Conservation (phyloP, 2,329 filamentous ascomycete species). For the Cyphellophora attinorum region DNA sequence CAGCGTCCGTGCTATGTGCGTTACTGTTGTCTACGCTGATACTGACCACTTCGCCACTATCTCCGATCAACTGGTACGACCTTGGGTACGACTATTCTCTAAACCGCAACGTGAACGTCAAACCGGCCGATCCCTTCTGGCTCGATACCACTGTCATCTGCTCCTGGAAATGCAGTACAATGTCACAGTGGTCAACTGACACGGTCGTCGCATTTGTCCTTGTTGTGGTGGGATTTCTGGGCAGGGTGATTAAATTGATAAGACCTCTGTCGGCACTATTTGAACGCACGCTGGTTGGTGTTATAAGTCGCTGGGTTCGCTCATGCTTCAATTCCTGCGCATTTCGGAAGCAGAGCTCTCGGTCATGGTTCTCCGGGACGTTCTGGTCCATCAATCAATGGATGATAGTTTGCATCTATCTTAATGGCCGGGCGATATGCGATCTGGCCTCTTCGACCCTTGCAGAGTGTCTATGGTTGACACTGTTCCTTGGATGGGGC, state of each 20-base stretch:
- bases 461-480: not conserved
- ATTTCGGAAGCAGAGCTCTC: too few species aligned
- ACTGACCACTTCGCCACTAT: not conserved
- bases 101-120: too few species aligned
- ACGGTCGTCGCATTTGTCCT: not conserved
- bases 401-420: not conserved
- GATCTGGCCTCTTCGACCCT: not conserved
- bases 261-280: too few species aligned
- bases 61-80: not conserved
- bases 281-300: too few species aligned
- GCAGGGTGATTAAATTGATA: not conserved
- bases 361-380: too few species aligned
- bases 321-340: too few species aligned
- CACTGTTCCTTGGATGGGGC: not conserved
- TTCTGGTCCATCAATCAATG: not conserved
- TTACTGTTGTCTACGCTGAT: not conserved
- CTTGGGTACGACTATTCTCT: too few species aligned
- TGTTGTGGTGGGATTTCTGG: not conserved
- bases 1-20: not conserved
- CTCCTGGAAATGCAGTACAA: not conserved
- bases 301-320: too few species aligned
- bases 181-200: not conserved
- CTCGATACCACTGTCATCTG: not conserved
- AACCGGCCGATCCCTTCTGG: not conserved
- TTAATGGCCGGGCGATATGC: not conserved